Evolutionary conservation across 2,329 filamentous ascomycete species (phyloP).

Genomic region (Pseudocercospora crystallina): DNA sequence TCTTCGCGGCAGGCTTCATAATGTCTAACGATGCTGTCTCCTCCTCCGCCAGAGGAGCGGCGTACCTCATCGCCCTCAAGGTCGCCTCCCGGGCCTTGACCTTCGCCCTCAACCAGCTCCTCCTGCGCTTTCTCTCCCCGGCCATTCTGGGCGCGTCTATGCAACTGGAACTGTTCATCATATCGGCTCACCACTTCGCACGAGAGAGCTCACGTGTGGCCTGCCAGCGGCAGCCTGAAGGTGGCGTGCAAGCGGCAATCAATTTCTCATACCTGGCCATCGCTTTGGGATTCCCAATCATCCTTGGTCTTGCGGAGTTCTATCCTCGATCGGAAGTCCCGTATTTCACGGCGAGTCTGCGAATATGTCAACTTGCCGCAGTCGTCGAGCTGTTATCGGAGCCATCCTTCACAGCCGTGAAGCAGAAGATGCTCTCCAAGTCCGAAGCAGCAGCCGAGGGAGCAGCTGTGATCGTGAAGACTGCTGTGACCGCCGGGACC

Average conservation of each 20-base stretch:
- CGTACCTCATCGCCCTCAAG: conserved; percentile 84
- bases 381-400: conserved; percentile 79
- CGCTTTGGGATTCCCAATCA: conserved; percentile 62
- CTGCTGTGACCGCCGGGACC: conserved; percentile 68
- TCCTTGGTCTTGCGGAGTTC: conserved; percentile 58
- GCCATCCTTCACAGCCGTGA: conserved; percentile 84
- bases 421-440: conserved; percentile 76
- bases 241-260: conserved; percentile 69
- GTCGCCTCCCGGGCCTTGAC: conserved; percentile 83
- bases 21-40: conserved; percentile 37
- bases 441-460: conserved; percentile 81
- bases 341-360: conserved; percentile 60
- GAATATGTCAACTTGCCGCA: conserved; percentile 57
- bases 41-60: conserved; percentile 67
- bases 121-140: conserved; percentile 85
- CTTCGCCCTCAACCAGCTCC: conserved; percentile 86
- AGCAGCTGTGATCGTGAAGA: conserved; percentile 75
- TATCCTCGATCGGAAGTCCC: conserved; percentile 65
- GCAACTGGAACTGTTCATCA: conserved; percentile 89
- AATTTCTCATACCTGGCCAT: conserved; percentile 85
- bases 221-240: conserved; percentile 67
- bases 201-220: conserved; percentile 89
- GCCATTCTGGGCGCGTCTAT: conserved; percentile 80
- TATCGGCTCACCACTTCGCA: conserved; percentile 91
- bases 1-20: neutral